Evolutionary conservation across 2,329 filamentous ascomycete genomes (phyloP), one percentile per base, ranked within the genome.

Genomic region (Neodidymelliopsis sp.): DNA sequence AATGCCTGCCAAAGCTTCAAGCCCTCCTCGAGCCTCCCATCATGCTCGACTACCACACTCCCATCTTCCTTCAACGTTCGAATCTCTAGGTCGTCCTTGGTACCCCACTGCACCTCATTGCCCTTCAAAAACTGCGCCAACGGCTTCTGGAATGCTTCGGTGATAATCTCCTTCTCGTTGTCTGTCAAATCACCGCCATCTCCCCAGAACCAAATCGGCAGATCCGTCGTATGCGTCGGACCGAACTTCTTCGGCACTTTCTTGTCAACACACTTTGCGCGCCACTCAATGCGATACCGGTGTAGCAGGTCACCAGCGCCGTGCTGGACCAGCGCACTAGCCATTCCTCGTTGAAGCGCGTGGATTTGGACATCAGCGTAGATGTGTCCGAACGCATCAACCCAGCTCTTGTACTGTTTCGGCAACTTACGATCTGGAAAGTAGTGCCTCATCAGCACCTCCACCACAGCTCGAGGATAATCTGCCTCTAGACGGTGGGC

Each of bases 351-450:
- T 61, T 81, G 74, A 12, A 82, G 75, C 13, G 71, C 68, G 56
- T 84, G 77, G 7, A 84, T 78, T 59, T 84, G 81, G 52, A 83
- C 77, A 43, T 83, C 79, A 3, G 81, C 81, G 54, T 84, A 84
- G 5, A 84, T 71, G 11, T 70, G 71, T 0, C 81, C 81, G 60
- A 83, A 84, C 0, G 77, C 76, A 19, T 82, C 76, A 36, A 63
- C 55, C 81, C 81, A 84, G 57, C 77, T 68, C 27, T 67, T 62
- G 31, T 70, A 76, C 5, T 62, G 64, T 0, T 56, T 9, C 0
- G 79, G 78, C 0, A 82, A 59, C 4, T 65, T 53, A 1, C 69
- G 62, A 9, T 38, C 39, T 0, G 74, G 77, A 45, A 76, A 81
- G 61, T 80, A 79, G 12, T 77, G 56, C 0, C 60, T 49, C 45